Evolutionary conservation across 2,329 filamentous ascomycete species (phyloP).

Genomic region (Colletotrichum orbiculare): DNA sequence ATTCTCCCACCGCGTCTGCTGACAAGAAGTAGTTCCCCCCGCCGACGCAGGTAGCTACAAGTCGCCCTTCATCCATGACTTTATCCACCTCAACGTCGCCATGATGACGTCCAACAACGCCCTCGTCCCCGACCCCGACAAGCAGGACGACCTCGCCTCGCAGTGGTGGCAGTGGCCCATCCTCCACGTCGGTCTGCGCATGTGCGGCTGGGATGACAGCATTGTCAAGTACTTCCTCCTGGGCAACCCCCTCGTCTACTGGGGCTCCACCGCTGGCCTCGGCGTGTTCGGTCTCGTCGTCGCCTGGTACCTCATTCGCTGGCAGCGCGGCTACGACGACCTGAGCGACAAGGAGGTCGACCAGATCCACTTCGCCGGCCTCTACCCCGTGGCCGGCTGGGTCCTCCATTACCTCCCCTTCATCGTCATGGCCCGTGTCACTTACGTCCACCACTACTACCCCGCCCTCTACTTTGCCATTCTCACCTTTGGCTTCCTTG

Average conservation of each 20-base stretch:
- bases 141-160: slow-evolving; percentile 97
- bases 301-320: slow-evolving; percentile 88
- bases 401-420: slow-evolving; percentile 97
- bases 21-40: slow-evolving; percentile 73
- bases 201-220: slow-evolving; percentile 98
- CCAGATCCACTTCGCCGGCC: slow-evolving; percentile 90
- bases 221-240: slow-evolving; percentile 99
- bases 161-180: slow-evolving; percentile 99
- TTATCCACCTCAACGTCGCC: slow-evolving; percentile 96
- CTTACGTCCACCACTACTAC: slow-evolving; percentile 99
- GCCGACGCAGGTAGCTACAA: slow-evolving; percentile 92
- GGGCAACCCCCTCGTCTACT: slow-evolving; percentile 96
- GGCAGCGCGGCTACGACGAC: slow-evolving; percentile 94
- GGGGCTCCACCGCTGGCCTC: slow-evolving; percentile 87
- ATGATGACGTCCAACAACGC: slow-evolving; percentile 99
- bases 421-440: slow-evolving; percentile 97
- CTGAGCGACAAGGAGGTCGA: slow-evolving; percentile 85
- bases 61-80: slow-evolving; percentile 97
- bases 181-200: slow-evolving; percentile 92
- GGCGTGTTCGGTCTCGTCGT: slow-evolving; percentile 78
- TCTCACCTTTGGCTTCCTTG: slow-evolving; percentile 85
- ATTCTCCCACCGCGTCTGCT: slow-evolving; percentile 44
- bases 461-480: slow-evolving; percentile 98
- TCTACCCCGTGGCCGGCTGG: slow-evolving; percentile 95
- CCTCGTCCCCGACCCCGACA: slow-evolving; percentile 95